phyloP scores from a whole-genome alignment of 805 yeast genomes.

The Myxozyma neotropica region DNA sequence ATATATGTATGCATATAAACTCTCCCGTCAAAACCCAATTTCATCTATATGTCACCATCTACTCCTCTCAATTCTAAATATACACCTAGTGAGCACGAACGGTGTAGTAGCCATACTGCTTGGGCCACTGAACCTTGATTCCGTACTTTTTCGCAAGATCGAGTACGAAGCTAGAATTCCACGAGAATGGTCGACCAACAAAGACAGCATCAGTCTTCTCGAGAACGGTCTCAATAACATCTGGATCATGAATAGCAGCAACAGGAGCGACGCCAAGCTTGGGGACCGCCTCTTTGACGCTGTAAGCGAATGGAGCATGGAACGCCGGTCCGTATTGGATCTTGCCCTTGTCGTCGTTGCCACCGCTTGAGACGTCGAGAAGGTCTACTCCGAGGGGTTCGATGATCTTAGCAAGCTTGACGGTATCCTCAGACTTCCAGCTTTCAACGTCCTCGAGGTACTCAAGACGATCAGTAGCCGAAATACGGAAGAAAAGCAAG shows the following conservation, averaged over 20 bases:
- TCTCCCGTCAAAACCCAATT: no score
- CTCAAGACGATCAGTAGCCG: conserved; percentile 49
- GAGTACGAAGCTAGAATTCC: conserved; percentile 55
- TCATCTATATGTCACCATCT: no score
- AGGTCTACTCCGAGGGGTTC: conserved; percentile 49
- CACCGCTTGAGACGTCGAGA: conserved; percentile 60
- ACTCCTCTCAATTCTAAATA: no score
- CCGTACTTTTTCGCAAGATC: conserved; percentile 55
- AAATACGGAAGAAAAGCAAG: conserved; percentile 54
- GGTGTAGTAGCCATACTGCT: conserved; percentile 37
- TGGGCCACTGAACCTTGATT: conserved; percentile 47
- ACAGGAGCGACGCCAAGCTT: conserved; percentile 52
- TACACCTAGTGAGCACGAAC: no score
- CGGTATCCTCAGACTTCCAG: conserved; percentile 53
- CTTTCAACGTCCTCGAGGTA: conserved; percentile 29
- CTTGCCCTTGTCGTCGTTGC: conserved; percentile 44
- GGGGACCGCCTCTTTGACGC: conserved; percentile 51
- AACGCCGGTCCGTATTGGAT: conserved; percentile 44
- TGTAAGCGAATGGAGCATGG: conserved; percentile 48
- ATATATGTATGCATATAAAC: conserved; percentile 41
- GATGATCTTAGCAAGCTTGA: conserved; percentile 34
- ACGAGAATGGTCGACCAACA: conserved; percentile 52
- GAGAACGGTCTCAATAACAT: conserved; percentile 47
- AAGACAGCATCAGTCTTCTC: conserved; percentile 53
- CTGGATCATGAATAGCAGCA: conserved; percentile 49